Evolutionary conservation across 2,329 filamentous ascomycete genomes (phyloP).

Genomic region (Sordariomycetes sp.): DNA sequence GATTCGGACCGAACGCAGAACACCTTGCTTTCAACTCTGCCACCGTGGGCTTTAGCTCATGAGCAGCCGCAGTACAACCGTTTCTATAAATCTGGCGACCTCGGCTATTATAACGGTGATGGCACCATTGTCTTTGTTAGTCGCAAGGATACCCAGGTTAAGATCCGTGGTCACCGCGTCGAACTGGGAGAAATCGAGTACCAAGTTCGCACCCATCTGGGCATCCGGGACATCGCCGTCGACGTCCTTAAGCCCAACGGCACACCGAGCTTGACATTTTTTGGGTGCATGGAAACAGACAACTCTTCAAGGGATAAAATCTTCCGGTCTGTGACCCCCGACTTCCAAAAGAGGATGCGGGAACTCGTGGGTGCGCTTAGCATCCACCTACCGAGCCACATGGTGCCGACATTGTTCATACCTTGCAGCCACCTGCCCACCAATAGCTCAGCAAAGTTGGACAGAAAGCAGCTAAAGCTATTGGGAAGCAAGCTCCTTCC

Average conservation of each 20-base stretch:
- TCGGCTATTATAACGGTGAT: slow-evolving; percentile 30
- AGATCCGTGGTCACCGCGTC: slow-evolving; percentile 4
- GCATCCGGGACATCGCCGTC: slow-evolving; percentile 1
- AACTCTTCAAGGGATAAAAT: neutral
- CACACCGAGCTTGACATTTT: neutral
- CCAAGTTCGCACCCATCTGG: neutral
- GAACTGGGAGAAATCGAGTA: slow-evolving; percentile 5
- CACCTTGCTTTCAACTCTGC: too few relatives aligned
- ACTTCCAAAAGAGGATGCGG: neutral
- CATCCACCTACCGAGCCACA: slow-evolving; percentile 5
- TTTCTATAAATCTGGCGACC: slow-evolving; percentile 36
- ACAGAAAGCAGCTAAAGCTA: slow-evolving; percentile 7
- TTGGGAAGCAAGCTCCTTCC: too few relatives aligned
- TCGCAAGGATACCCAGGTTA: slow-evolving; percentile 23
- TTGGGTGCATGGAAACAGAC: neutral
- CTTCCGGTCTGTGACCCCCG: slow-evolving; percentile 1
- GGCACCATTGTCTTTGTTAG: slow-evolving; percentile 34
- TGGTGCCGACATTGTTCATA: slow-evolving; percentile 8
- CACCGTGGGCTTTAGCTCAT: slow-evolving; percentile 15
- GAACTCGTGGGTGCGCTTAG: neutral
- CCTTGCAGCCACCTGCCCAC: slow-evolving; percentile 6
- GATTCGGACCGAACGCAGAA: slow-evolving; percentile 15
- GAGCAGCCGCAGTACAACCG: neutral
- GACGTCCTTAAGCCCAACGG: slow-evolving; percentile 1
- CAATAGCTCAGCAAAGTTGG: slow-evolving; percentile 6